A percentile compares a stretch with the other conserved stretches of the same genome.
phyloP scores from a whole-genome alignment of 305 asterid species.

The Ilex paraguariensis region DNA sequence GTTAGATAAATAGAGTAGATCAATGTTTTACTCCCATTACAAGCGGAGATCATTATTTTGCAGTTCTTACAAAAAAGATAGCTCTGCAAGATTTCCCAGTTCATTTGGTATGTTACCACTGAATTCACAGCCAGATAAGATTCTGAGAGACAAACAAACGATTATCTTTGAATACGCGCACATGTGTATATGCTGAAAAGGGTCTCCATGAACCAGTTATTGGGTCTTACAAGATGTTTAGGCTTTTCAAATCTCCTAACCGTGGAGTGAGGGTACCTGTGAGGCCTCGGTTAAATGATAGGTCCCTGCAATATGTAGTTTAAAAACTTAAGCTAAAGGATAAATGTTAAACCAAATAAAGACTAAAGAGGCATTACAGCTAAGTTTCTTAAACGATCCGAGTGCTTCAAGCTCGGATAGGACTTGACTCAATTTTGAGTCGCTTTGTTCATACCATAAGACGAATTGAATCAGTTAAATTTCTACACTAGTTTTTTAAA shows the following conservation, averaged over 20 bases:
- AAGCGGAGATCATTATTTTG: background rate
- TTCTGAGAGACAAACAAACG: conserved; percentile 34
- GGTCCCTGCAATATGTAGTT: conserved; percentile 51
- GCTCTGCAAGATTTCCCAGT: conserved; percentile 66
- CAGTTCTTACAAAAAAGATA: conserved; percentile 70
- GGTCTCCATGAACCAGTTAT: conserved; percentile 1
- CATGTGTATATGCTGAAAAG: background rate
- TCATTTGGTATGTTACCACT: conserved; percentile 72
- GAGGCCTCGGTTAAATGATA: conserved; percentile 81
- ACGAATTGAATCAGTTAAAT: no score
- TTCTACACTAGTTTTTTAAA: no score
- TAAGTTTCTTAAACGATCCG: no score
- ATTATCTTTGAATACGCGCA: background rate
- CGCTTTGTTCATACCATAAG: no score
- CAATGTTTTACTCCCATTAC: background rate
- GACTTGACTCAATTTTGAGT: no score
- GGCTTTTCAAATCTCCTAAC: conserved; percentile 68
- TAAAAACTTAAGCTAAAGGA: conserved; percentile 9
- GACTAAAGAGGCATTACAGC: no score
- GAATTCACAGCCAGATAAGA: conserved; percentile 90
- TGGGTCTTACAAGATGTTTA: conserved; percentile 65
- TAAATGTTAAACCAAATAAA: background rate
- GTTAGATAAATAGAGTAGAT: background rate
- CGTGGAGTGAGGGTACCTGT: conserved; percentile 72
- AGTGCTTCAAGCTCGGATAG: no score